These are phyloP conservation scores for Microsporum canis DNA, from an alignment of 2,329 filamentous ascomycete species.

Conservation along the genomic window DNA sequence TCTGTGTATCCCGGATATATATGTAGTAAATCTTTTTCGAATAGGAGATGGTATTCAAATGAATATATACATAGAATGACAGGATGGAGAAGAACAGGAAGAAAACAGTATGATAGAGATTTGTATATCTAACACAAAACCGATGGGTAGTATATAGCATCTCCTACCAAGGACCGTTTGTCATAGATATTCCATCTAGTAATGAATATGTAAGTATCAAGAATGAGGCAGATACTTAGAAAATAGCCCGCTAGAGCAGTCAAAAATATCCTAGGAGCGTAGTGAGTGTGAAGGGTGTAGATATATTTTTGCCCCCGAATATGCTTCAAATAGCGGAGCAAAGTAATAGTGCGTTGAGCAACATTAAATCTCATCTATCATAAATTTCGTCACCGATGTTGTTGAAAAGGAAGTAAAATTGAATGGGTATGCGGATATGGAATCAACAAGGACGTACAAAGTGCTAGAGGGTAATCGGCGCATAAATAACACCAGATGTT, in stretches of 20 bases:
- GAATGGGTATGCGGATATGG: neutral
- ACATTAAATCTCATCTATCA: slow-evolving; percentile 5
- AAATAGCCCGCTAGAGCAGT: neutral
- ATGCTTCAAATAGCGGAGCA: neutral
- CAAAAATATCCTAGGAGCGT: neutral
- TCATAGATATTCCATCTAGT: neutral
- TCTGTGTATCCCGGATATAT: no score
- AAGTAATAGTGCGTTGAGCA: slow-evolving; percentile 6
- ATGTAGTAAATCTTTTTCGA: neutral
- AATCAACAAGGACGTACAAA: neutral
- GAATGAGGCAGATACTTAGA: neutral
- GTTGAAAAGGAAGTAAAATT: slow-evolving; percentile 2
- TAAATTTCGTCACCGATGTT: slow-evolving; percentile 3
- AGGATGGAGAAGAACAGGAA: neutral
- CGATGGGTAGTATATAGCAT: no score
- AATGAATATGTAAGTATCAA: neutral
- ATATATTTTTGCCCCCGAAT: neutral
- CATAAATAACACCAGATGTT: slow-evolving; percentile 7
- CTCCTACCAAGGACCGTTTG: no score
- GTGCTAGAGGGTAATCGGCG: neutral
- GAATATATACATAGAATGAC: neutral
- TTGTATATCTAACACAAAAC: no score
- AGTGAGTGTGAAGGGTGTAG: neutral
- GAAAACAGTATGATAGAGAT: no score
- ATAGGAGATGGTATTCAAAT: neutral